Base-by-base conservation (phyloP, 73 alveolate genomes). In the Breviolum minutum region DNA sequence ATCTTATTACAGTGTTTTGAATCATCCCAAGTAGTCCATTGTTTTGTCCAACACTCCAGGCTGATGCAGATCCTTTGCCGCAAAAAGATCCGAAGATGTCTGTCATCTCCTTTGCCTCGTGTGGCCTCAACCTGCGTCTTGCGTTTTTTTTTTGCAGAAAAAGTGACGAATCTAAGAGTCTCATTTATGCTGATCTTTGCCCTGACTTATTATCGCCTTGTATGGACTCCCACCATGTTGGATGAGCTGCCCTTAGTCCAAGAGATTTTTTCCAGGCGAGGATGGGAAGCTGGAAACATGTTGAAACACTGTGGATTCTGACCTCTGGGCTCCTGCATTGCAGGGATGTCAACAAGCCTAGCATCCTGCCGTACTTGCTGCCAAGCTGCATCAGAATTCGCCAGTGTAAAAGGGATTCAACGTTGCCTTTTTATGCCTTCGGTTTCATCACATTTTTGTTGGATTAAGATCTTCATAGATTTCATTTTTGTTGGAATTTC, bases 161-260 rank as follows among this genome's bases (percentile, higher is more conserved):
- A n/a, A n/a, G 54, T 40, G 54, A 40, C 54, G 54, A 40, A 40
- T 27, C 63, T 62, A 5, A 86, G 94, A 80, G 94, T 63, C 81
- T 0, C 63, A 14, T 86, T 63, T 63, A n/a, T 86, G 80, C 7
- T 63, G 76, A 16, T 62, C 80, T 86, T 86, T 60, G 94, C 94
- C 20, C 24, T 54, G 40, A 61, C 61, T 32, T 90, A 90, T 76
- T 90, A 90, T 63, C 97, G 97, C 40, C 84, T 90, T 29, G 97
- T 90, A 27, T 90, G 97, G 97, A 90, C 97, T 6, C 97, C 97
- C 64, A 90, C 97, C 40, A 90, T 90, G 97, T 29, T 90, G 76
- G 97, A 90, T 19, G 97, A 90, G 63, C 11, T 76, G 87, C 95
- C 84, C 20, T 7, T 30, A 84, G 82, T 87, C 64, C 80, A 86